Base-by-base conservation (phyloP, 2,329 filamentous ascomycete genomes). In the Colletotrichum sojae region DNA sequence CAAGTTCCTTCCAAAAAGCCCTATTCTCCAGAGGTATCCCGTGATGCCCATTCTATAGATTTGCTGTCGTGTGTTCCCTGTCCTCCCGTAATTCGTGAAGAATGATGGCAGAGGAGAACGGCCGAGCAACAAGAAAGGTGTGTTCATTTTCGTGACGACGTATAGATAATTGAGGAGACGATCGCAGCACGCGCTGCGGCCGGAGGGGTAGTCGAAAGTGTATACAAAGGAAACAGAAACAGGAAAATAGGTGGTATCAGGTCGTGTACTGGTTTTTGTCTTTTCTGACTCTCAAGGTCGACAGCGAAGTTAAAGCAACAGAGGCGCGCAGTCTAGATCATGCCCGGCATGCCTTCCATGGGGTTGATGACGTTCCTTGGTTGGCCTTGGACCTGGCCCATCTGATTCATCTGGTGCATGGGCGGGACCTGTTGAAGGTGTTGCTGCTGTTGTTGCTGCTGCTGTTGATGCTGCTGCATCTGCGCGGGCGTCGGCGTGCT, bases 401-500 rank as follows among this genome's bases (percentile, higher is more conserved):
- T 72, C 51, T 65, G 63, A 8, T 36, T 58, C 62, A 61, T 73
- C 60, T 46, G 59, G 56, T 6, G 71, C 71, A 39, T 73, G 72
- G 72, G 72, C 27, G 72, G 72, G 31, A 71, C 69, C 27, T 74
- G 69, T 45, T 73, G 71, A 63, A 68, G 73, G 36, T 75, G 69
- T 39, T 76, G 68, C 25, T 74, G 73, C 58, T 75, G 76, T 12
- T 71, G 74, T 22, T 78, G 77, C 15, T 77, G 73, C 6, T 77
- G 77, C 25, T 69, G 67, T 8, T 67, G 63, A 8, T 71, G 73
- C 18, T 75, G 70, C n/a, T 75, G 73, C 13, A 74, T 64, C 48
- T 77, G 75, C 5, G 75, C 75, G 6, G 78, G 76, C 10, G 80
- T 81, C 5, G 84, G 83, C 51, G 83, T 83, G 54, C 76, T 80